phyloP scores from a whole-genome alignment of 2,329 filamentous ascomycete species.

The Decorospora gaudefroyi region DNA sequence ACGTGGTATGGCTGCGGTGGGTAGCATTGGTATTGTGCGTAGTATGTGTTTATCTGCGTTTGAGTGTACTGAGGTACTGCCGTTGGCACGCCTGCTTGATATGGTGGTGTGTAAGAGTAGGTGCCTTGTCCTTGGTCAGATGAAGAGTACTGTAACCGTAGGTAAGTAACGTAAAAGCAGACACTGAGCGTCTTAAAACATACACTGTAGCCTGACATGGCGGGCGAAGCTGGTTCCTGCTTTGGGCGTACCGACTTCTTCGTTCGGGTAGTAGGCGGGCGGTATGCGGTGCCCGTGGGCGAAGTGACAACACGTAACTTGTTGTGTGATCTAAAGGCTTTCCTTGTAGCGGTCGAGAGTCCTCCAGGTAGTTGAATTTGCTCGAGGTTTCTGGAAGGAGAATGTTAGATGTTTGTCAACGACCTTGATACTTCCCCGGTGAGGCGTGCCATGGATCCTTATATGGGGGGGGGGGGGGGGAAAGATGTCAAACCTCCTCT shows the following conservation, averaged over 20 bases:
- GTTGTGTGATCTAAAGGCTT: constrained; percentile 9
- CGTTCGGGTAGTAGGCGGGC: constrained; percentile 19
- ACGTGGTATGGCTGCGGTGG: constrained; percentile 37
- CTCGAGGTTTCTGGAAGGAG: constrained; percentile 13
- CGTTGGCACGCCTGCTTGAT: constrained; percentile 23
- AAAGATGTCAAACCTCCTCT: constrained; percentile 3
- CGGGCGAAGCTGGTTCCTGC: constrained; percentile 24
- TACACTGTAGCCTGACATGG: constrained; percentile 36
- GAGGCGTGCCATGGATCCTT: constrained; percentile 10
- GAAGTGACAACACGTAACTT: constrained; percentile 17
- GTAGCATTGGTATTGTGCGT: constrained; percentile 38
- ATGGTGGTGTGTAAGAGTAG: constrained; percentile 24
- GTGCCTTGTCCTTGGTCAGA: constrained; percentile 26
- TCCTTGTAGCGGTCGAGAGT: constrained; percentile 6
- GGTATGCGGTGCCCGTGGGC: constrained; percentile 19
- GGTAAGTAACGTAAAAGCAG: neutral
- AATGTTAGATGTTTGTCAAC: constrained; percentile 4
- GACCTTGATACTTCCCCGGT: constrained; percentile 1
- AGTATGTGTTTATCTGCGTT: constrained; percentile 37
- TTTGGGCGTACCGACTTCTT: constrained; percentile 21
- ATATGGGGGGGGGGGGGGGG: constrained; percentile 17
- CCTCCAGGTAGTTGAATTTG: constrained; percentile 7
- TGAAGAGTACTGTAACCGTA: constrained; percentile 25
- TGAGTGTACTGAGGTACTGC: constrained; percentile 40
- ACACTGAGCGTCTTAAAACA: neutral